Conservation (phyloP, 306 rosid genomes). For the Nissolia schottii region DNA sequence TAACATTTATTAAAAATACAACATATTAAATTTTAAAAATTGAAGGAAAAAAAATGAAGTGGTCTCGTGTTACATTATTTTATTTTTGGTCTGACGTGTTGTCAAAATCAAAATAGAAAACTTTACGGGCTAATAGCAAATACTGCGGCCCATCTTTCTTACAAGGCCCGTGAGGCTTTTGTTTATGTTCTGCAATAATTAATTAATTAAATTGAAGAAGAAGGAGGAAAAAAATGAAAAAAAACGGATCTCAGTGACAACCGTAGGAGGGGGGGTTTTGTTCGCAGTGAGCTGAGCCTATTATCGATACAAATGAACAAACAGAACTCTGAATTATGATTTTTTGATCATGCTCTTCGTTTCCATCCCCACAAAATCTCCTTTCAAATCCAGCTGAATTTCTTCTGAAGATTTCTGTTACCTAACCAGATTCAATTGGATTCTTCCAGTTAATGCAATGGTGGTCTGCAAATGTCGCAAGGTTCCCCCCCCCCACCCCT, state of each 20-base stretch:
- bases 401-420: not conserved
- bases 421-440: constrained; percentile 8
- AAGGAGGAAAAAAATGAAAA: not conserved
- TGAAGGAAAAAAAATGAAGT: too few relatives aligned
- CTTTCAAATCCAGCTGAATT: constrained; percentile 8
- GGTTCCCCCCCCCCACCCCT: constrained; percentile 31
- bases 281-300: constrained; percentile 24
- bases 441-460: constrained; percentile 60
- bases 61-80: too few relatives aligned
- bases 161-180: not conserved
- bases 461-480: constrained; percentile 99
- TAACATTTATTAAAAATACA: too few relatives aligned
- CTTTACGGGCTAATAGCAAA: not conserved
- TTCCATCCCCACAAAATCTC: not conserved
- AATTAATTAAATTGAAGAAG: not conserved
- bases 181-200: not conserved
- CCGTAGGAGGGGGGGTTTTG: constrained; percentile 19
- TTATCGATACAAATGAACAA: not conserved
- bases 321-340: not conserved
- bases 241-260: constrained; percentile 46
- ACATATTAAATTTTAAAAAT: too few relatives aligned
- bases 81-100: not conserved
- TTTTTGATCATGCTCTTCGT: not conserved
- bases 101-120: not conserved
- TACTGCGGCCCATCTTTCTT: not conserved